Percentiles rank a stretch among this genome's conserved stretches.
Conservation (phyloP, 257 asterid genomes). For the Solanum corneliomulleri region DNA sequence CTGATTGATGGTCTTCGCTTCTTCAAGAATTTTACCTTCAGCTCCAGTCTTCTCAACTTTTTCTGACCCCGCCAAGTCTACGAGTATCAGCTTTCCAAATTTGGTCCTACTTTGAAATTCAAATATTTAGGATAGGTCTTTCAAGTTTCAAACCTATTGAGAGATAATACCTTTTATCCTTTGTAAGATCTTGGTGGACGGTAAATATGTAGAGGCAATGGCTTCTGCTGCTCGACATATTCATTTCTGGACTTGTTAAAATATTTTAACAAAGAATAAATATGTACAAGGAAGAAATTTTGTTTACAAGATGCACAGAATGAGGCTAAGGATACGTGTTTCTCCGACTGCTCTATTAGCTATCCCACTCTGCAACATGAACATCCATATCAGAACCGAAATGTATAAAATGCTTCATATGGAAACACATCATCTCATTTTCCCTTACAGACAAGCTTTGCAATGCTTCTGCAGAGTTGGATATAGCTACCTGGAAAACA, state of each 20-base stretch:
- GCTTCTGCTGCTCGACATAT: constrained; percentile 80
- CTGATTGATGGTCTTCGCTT: constrained; percentile 82
- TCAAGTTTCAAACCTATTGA: background rate
- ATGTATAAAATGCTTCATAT: background rate
- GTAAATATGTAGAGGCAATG: constrained; percentile 59
- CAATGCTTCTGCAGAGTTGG: constrained; percentile 51
- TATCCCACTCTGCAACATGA: constrained; percentile 52
- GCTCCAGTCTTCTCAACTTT: constrained; percentile 88
- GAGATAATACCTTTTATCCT: constrained; percentile 40
- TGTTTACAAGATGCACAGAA: background rate
- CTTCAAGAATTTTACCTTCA: constrained; percentile 83
- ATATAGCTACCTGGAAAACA: constrained; percentile 39
- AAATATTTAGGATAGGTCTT: background rate
- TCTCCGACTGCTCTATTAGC: constrained; percentile 88
- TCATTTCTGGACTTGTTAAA: constrained; percentile 60
- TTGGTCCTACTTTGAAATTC: constrained; percentile 26
- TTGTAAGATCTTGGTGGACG: constrained; percentile 41
- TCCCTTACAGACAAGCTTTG: constrained; percentile 54
- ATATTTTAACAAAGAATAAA: background rate
- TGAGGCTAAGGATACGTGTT: constrained; percentile 54
- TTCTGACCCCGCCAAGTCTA: constrained; percentile 91
- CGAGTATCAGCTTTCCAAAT: constrained; percentile 63
- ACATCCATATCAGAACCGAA: constrained; percentile 1
- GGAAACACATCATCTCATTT: background rate
- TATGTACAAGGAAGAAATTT: background rate